These are phyloP conservation scores for Fonsecaea pedrosoi DNA, from an alignment of 2,329 filamentous ascomycete genomes.

Conservation along the genomic window DNA sequence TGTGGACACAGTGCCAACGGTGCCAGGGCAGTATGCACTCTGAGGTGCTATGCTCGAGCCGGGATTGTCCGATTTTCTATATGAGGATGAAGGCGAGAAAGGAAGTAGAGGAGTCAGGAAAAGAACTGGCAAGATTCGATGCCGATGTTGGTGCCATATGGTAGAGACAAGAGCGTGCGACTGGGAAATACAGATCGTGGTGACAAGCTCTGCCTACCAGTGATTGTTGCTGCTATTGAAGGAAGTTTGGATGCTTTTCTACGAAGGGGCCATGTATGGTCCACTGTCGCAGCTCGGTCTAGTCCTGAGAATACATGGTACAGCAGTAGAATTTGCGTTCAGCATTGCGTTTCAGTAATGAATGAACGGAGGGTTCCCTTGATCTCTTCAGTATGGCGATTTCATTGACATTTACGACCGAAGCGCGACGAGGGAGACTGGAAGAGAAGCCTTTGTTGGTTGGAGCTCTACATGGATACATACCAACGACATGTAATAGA, in stretches of 20 bases:
- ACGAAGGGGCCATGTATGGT: background rate
- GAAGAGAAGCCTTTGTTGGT: no score
- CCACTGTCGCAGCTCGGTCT: background rate
- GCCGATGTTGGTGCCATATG: constrained; percentile 69
- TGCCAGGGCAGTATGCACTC: constrained; percentile 98
- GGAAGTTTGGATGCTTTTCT: background rate
- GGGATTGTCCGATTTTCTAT: constrained; percentile 98
- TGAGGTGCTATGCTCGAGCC: constrained; percentile 95
- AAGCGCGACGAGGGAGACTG: no score
- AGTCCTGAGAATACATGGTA: background rate
- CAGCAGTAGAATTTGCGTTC: background rate
- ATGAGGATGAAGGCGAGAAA: constrained; percentile 99
- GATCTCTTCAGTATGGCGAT: background rate
- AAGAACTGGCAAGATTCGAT: constrained; percentile 89
- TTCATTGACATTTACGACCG: background rate
- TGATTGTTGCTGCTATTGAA: background rate
- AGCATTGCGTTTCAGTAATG: background rate
- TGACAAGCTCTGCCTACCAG: background rate
- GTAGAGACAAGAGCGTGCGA: constrained; percentile 12
- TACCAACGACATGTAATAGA: no score
- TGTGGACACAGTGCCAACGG: constrained; percentile 98
- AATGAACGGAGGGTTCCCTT: background rate
- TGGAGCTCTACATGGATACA: no score
- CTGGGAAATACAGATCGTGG: background rate
- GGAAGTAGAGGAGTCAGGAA: constrained; percentile 92